Evolutionary conservation across 306 rosid genomes (phyloP).

Genomic region (Luffa aegyptiaca): DNA sequence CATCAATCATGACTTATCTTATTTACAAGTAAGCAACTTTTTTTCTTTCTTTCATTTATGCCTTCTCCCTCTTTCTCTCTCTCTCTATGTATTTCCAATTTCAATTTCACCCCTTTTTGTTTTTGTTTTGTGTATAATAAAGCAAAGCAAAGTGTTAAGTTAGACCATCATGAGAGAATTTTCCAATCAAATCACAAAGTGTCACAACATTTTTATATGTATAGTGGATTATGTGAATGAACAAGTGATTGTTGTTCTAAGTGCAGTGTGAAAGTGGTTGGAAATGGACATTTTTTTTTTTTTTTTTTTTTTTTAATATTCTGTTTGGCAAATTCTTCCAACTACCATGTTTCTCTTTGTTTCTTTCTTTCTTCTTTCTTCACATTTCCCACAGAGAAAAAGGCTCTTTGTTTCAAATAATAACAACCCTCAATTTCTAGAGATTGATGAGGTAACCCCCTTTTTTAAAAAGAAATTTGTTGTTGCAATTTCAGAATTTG

Average conservation of each 20-base stretch:
- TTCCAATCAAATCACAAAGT: not conserved
- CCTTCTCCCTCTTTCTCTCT: not conserved
- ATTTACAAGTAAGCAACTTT: not conserved
- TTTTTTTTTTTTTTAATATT: not conserved
- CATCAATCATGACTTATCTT: not conserved
- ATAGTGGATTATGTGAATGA: not conserved
- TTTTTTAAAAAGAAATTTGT: not conserved
- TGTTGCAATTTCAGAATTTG: not conserved
- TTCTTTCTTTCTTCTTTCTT: not conserved
- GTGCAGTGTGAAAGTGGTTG: not conserved
- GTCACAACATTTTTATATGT: not conserved
- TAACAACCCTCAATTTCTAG: not conserved
- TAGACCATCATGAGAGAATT: not conserved
- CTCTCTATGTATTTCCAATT: not conserved
- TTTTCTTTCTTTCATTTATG: not conserved
- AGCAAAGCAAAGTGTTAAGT: not conserved
- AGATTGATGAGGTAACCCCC: not conserved
- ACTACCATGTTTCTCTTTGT: not conserved
- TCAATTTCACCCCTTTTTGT: not conserved
- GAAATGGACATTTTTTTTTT: not conserved
- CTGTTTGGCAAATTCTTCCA: not conserved
- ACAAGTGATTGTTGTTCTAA: no score
- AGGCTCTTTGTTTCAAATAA: not conserved
- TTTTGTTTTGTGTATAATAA: conserved; percentile 4
- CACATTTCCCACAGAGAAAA: not conserved